Evolutionary conservation across 352 stramenopile species (phyloP), one percentile per base, ranked within the genome.

Genomic region (Phytopythium montanum): DNA sequence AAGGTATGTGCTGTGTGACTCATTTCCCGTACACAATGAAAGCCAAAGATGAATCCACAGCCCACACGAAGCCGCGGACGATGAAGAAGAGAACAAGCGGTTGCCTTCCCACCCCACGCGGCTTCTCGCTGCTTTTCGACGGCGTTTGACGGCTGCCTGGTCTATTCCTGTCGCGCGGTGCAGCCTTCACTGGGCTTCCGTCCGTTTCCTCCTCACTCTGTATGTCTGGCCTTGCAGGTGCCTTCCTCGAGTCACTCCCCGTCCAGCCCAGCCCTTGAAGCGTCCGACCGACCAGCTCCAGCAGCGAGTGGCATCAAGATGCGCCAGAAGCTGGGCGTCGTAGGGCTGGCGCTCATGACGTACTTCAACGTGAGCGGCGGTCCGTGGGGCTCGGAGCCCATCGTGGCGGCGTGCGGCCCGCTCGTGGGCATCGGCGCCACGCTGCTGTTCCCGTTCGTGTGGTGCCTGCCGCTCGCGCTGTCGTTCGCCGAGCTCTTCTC

Each of bases 291-390:
- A 50, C 6, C 44, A 13, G 19, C 44, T 12, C 10, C n/a, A 57
- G 34, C 13, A 41, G 34, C n/a, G 21, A 2, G 9, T n/a, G n/a
- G n/a, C n/a, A n/a, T 9, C 36, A 38, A 33, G 31, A 56, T 58
- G 53, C 53, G 53, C 25, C 33, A 50, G 45, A 70, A 88, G 51
- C 62, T 90, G 45, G 80, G 80, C 62, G 82, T 90, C 68, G 45
- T 84, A 44, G 81, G 74, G 38, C 76, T 90, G 14, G 80, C 80
- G 38, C 75, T 93, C 49, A 92, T 90, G 61, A 90, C 81, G 28
- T 90, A 90, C 64, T 90, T 90, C 54, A 90, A 90, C 42, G 81
- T 90, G 36, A 87, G 76, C 53, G 81, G 81, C 42, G 81, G 81
- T 3, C 79, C 81, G 6, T 91, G 81, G 81, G 81, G 81, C 16